Evolutionary conservation across 1,139 yeast genomes (phyloP).

Genomic region (Hansenula sp.): DNA sequence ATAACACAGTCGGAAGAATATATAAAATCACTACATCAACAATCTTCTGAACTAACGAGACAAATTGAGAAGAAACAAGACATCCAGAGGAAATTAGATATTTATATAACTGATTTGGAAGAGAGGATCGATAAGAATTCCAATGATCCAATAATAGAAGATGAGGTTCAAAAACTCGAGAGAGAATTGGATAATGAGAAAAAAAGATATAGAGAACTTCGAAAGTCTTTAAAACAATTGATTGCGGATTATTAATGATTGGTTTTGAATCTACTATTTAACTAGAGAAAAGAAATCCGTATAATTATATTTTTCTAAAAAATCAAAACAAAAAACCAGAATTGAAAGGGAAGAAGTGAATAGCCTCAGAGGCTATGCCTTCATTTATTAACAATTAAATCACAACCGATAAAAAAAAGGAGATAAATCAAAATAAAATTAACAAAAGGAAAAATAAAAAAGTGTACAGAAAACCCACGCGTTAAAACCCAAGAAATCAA

Average conservation of each 20-base stretch:
- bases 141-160: conserved; percentile 12
- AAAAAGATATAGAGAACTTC: conserved; percentile 9
- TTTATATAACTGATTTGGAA: not conserved
- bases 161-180: conserved; percentile 14
- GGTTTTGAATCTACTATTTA: no score
- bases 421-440: no score
- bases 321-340: not conserved
- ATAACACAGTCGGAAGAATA: conserved; percentile 8
- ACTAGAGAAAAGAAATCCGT: no score
- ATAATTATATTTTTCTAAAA: not conserved
- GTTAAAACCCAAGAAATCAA: no score
- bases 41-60: not conserved
- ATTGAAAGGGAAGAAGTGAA: not conserved
- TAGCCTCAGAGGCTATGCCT: no score
- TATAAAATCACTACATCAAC: not conserved
- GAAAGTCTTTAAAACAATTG: conserved; percentile 1
- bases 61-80: conserved; percentile 2
- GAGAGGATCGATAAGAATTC: not conserved
- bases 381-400: no score
- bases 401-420: no score
- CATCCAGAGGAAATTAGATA: not conserved
- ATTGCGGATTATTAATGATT: not conserved
- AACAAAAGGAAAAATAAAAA: no score
- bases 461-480: no score
- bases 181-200: conserved; percentile 5